Base-by-base conservation (phyloP, 352 stramenopile species). In the Pseudoperonospora humuli region DNA sequence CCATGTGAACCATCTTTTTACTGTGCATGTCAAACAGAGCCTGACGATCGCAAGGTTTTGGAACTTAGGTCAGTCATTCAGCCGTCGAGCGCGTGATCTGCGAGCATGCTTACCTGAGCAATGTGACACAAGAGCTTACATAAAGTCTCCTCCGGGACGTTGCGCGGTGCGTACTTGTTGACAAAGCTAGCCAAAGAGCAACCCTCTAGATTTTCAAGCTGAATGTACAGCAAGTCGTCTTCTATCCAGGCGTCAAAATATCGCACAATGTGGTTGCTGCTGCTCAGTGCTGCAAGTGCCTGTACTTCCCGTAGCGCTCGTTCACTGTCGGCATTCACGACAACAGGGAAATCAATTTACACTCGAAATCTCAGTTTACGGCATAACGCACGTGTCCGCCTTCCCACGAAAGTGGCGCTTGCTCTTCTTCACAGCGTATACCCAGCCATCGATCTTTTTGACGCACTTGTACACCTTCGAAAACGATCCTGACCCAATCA, bases 221-320 rank as follows among this genome's bases (percentile, higher is more conserved):
- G 81, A 32, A 93, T 93, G 53, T 93, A 93, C 9, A 93, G 67
- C 56, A 91, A 41, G 8, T 93, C 76, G 45, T 93, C 75, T 61
- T 93, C 81, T 52, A 93, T 82, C 81, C 81, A 93, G 27, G 81
- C 81, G 58, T 91, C 76, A 55, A 87, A 91, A 59, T 93, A 93
- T 7, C 75, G 81, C 34, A 93, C 73, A 23, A 93, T 50, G 39
- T 93, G 78, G 8, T 72, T 79, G 45, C 76, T 90, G 44, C 57
- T 55, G 43, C 72, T 87, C 31, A 93, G 54, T 17, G 81, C 81
- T n/a, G 78, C 76, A 10, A 93, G 57, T 23, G 78, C 81, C 40
- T 90, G 77, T 7, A 93, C 81, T 69, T 93, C 81, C 1, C 76
- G 75, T 21, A 93, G 52, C 7, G 75, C 77, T 41, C 81, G 70